Evolutionary conservation across 495 filamentous ascomycete genomes (phyloP).

Genomic region (Tuber aestivum): DNA sequence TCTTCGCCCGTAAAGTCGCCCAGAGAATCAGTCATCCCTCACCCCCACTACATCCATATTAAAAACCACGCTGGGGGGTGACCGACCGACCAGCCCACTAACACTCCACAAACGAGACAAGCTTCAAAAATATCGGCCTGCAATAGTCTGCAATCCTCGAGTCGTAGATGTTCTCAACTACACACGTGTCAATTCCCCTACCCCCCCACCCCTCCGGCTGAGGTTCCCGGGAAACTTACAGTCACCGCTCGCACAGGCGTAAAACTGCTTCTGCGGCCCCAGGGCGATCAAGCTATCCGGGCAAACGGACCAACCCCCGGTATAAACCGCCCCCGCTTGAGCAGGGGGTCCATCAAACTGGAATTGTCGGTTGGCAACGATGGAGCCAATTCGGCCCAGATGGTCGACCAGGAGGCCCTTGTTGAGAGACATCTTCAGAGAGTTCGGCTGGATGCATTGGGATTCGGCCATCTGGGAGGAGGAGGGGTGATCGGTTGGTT

Average conservation of each 20-base stretch:
- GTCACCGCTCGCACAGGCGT: constrained; percentile 21
- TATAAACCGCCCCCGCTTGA: constrained; percentile 63
- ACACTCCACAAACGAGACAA: constrained; percentile 14
- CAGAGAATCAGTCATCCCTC: background rate
- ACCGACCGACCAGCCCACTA: background rate
- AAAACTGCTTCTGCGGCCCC: constrained; percentile 28
- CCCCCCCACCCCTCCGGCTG: background rate
- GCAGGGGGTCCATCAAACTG: constrained; percentile 64
- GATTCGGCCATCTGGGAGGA: constrained; percentile 4
- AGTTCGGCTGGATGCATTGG: constrained; percentile 5
- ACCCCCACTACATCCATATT: background rate
- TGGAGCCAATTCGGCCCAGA: constrained; percentile 59
- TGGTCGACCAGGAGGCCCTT: constrained; percentile 56
- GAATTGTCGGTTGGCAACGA: constrained; percentile 68
- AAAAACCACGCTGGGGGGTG: background rate
- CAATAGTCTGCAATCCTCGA: constrained; percentile 28
- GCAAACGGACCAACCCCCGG: constrained; percentile 61
- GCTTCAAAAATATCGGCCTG: constrained; percentile 14
- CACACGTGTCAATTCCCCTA: background rate
- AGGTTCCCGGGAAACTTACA: constrained; percentile 17
- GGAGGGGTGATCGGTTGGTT: constrained; percentile 9
- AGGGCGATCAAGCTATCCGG: constrained; percentile 26
- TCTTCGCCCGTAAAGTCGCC: background rate
- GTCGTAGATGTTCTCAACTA: constrained; percentile 36
- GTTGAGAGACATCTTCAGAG: constrained; percentile 51